Percentiles rank a stretch among this genome's conserved stretches.
These are phyloP conservation scores for Mucor velutinosus DNA, from an alignment of 371 early-diverging fungal genomes.

Conservation along the genomic window DNA sequence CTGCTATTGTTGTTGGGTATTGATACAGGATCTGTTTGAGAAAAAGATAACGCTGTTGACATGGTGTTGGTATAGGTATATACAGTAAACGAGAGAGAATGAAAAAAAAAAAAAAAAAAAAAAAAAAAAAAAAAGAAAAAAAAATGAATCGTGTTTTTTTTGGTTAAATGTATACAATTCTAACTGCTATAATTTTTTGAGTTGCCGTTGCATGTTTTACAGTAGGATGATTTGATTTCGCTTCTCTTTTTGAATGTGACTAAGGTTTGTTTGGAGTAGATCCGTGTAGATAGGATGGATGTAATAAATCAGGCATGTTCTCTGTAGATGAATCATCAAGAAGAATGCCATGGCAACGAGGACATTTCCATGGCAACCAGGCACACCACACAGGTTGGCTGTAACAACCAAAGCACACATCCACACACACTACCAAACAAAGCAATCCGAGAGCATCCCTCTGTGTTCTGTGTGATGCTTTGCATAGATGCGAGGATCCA, in stretches of 20 bases:
- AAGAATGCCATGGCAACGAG: not conserved
- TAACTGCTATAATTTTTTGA: not conserved
- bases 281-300: too few species aligned
- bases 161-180: not conserved
- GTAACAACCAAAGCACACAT: not conserved
- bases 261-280: not conserved
- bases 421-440: not conserved
- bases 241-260: not conserved
- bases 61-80: slow-evolving; percentile 1
- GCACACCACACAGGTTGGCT: not conserved
- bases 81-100: not conserved
- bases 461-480: not conserved
- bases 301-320: too few species aligned
- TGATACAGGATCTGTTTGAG: slow-evolving; percentile 30
- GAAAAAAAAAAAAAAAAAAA: slow-evolving; percentile 9
- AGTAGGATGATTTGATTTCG: not conserved
- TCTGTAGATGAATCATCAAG: not conserved
- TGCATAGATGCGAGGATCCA: not conserved
- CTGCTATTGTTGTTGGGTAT: slow-evolving; percentile 31
- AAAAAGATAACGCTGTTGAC: slow-evolving; percentile 31
- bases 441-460: not conserved
- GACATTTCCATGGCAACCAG: not conserved
- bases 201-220: not conserved
- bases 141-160: slow-evolving; percentile 4
- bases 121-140: slow-evolving; percentile 16